These are phyloP conservation scores for Toxoplasma gondii DNA, from an alignment of 169 alveolate species.

Conservation along the genomic window DNA sequence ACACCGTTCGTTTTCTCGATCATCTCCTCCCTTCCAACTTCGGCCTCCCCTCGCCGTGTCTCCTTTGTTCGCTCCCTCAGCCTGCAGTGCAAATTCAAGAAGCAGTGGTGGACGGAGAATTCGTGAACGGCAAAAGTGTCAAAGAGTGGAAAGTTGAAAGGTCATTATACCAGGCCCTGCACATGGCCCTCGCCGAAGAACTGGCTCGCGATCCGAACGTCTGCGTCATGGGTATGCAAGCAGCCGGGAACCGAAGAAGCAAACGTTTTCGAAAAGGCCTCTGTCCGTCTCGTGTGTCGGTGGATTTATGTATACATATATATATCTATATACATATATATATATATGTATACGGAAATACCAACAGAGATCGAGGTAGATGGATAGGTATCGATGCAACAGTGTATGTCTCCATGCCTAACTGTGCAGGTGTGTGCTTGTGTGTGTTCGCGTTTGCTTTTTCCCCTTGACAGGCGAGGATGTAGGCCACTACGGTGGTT, in stretches of 20 bases:
- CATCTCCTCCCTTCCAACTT: not conserved
- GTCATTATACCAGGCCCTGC: slow-evolving; percentile 90
- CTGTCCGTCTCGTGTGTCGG: too few species aligned
- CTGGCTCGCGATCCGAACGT: slow-evolving; percentile 89
- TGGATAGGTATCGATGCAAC: too few species aligned
- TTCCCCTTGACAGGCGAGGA: slow-evolving; percentile 85
- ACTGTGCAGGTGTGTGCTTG: not conserved
- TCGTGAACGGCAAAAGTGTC: slow-evolving; percentile 66
- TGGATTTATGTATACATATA: too few species aligned
- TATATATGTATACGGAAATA: not conserved
- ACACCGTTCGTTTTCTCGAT: too few species aligned
- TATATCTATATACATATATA: not conserved
- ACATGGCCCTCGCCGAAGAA: slow-evolving; percentile 92
- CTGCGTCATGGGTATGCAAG: slow-evolving; percentile 77
- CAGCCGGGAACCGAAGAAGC: not conserved
- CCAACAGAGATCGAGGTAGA: too few species aligned
- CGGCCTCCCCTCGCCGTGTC: not conserved
- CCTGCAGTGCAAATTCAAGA: not conserved
- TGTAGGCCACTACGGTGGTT: slow-evolving; percentile 92
- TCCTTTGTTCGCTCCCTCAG: not conserved
- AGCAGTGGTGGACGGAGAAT: slow-evolving; percentile 63
- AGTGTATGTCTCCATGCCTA: not conserved
- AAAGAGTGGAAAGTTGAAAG: slow-evolving; percentile 75
- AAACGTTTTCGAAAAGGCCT: not conserved
- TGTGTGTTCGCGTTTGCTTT: not conserved